These are phyloP conservation scores for Ophiocordyceps camponoti-floridani DNA, from an alignment of 2,329 filamentous ascomycete genomes.

Conservation along the genomic window DNA sequence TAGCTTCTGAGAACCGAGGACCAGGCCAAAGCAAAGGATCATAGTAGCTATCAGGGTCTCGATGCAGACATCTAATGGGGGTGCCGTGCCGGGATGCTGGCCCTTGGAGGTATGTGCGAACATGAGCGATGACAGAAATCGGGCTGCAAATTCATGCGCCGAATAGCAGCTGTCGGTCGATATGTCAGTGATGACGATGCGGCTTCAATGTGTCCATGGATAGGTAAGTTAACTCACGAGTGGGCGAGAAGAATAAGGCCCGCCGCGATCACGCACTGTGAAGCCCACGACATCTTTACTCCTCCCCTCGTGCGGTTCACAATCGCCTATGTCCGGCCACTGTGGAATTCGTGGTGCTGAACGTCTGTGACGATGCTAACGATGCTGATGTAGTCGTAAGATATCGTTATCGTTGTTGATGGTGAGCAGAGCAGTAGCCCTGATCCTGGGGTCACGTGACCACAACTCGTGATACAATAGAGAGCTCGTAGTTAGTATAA, in stretches of 20 bases:
- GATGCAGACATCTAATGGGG: slow-evolving; percentile 74
- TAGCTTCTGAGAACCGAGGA: slow-evolving; percentile 57
- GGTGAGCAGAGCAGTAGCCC: no score
- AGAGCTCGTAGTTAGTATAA: no score
- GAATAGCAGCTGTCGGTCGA: slow-evolving; percentile 67
- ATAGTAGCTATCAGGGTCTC: slow-evolving; percentile 71
- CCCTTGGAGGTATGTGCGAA: slow-evolving; percentile 16
- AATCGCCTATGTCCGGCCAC: no score
- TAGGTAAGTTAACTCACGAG: slow-evolving; percentile 40
- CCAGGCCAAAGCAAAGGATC: slow-evolving; percentile 67
- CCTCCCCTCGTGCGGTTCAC: no score
- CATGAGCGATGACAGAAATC: slow-evolving; percentile 39
- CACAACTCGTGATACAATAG: no score
- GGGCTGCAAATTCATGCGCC: slow-evolving; percentile 73
- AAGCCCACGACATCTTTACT: slow-evolving; percentile 51
- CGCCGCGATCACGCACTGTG: slow-evolving; percentile 50
- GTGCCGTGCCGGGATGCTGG: slow-evolving; percentile 22
- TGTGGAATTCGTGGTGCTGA: no score
- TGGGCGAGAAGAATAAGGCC: slow-evolving; percentile 70
- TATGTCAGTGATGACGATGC: slow-evolving; percentile 4
- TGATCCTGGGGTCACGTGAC: no score
- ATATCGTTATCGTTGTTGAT: no score
- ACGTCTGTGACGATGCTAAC: no score
- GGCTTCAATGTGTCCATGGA: not conserved
- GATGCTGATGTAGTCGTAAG: no score